Percentiles rank a stretch among this genome's conserved stretches.
phyloP scores from a whole-genome alignment of 805 yeast genomes.

The Metahyphopichia silvanorum region DNA sequence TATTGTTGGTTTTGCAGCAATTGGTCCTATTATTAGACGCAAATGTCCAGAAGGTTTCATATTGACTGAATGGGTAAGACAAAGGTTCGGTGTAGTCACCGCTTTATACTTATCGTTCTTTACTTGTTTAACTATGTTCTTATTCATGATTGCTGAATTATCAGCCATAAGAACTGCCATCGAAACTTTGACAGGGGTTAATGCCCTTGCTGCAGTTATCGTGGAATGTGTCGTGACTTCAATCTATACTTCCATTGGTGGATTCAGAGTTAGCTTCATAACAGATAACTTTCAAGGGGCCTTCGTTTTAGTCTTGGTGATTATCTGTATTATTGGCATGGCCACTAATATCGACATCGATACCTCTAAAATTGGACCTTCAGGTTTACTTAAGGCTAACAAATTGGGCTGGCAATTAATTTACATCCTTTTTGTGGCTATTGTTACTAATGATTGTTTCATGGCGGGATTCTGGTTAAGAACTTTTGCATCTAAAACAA shows the following conservation, averaged over 20 bases:
- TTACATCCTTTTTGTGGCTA: conserved; percentile 81
- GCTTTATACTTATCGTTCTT: conserved; percentile 75
- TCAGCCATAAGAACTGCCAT: conserved; percentile 78
- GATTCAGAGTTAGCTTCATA: conserved; percentile 81
- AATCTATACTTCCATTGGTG: conserved; percentile 84
- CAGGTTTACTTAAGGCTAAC: conserved; percentile 62
- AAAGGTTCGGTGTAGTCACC: conserved; percentile 69
- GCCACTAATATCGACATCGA: conserved; percentile 72
- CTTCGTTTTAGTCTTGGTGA: conserved; percentile 60
- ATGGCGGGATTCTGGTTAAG: conserved; percentile 92
- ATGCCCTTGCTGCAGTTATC: conserved; percentile 77
- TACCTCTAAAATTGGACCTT: conserved; percentile 56
- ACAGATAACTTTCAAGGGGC: conserved; percentile 87
- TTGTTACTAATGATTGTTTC: conserved; percentile 86
- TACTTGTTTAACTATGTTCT: conserved; percentile 78
- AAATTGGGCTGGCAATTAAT: conserved; percentile 86
- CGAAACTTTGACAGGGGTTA: conserved; percentile 70
- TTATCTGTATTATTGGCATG: conserved; percentile 75
- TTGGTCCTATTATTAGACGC: conserved; percentile 77
- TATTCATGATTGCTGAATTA: conserved; percentile 85
- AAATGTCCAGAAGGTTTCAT: conserved; percentile 89
- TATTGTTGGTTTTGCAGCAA: conserved; percentile 72
- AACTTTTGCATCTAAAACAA: conserved; percentile 82
- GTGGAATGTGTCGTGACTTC: conserved; percentile 86
- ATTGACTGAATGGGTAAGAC: conserved; percentile 90